Evolutionary conservation across 306 rosid genomes (phyloP).

Genomic region (Arachis hypogaea): DNA sequence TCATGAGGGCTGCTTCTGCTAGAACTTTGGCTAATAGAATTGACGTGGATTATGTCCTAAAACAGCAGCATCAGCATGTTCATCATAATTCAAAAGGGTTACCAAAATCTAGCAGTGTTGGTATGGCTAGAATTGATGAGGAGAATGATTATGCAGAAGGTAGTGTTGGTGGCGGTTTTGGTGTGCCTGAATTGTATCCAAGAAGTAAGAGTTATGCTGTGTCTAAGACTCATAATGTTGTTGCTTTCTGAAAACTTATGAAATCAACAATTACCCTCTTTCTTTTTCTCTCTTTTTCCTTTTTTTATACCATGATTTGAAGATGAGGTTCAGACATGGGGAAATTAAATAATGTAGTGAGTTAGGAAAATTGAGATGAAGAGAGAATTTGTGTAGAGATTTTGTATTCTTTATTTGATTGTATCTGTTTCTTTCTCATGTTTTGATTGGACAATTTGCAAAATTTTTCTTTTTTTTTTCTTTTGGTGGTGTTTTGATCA

Average conservation of each 20-base stretch:
- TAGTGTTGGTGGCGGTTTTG: background rate
- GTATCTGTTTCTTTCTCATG: background rate
- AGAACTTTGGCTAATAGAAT: constrained; percentile 47
- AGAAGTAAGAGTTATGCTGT: constrained; percentile 75
- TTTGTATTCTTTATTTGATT: too few species aligned
- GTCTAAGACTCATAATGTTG: constrained; percentile 31
- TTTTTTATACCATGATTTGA: background rate
- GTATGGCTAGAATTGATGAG: constrained; percentile 73
- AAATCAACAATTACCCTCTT: background rate
- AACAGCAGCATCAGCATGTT: constrained; percentile 18
- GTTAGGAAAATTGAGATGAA: background rate
- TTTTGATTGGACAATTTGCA: background rate
- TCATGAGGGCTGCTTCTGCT: constrained; percentile 75
- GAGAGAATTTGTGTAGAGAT: background rate
- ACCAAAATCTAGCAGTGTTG: constrained; percentile 67
- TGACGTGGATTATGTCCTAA: constrained; percentile 52
- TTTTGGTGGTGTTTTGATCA: background rate
- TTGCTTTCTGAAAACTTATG: constrained; percentile 2
- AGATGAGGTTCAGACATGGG: background rate
- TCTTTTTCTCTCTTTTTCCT: too few species aligned
- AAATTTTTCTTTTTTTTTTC: too few species aligned
- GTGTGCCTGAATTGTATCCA: constrained; percentile 40
- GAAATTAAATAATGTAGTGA: too few species aligned
- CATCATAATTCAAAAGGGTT: constrained; percentile 34
- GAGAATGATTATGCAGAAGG: constrained; percentile 54